phyloP scores from a whole-genome alignment of 2,329 filamentous ascomycete genomes.

The Fusarium vanettenii region DNA sequence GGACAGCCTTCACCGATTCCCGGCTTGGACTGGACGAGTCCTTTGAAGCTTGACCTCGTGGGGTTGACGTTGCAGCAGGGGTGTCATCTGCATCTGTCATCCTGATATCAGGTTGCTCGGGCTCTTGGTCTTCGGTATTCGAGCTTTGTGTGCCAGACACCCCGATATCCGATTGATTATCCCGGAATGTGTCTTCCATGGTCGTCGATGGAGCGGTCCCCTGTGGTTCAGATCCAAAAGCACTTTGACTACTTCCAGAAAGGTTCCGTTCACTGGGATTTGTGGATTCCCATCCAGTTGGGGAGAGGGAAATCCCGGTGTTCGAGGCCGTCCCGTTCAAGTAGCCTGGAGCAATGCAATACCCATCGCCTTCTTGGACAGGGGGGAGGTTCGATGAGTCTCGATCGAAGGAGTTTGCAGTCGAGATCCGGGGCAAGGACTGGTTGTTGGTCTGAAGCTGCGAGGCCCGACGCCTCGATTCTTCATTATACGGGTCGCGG shows the following conservation, averaged over 20 bases:
- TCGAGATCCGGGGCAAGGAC: constrained; percentile 15
- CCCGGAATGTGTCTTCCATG: constrained; percentile 21
- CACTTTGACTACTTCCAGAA: constrained; percentile 6
- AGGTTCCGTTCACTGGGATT: constrained; percentile 13
- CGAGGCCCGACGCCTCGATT: constrained; percentile 1
- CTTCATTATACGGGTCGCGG: constrained; percentile 7
- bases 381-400: constrained; percentile 23
- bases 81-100: constrained; percentile 29
- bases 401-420: constrained; percentile 23
- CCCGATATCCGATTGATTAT: neutral
- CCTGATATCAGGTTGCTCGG: constrained; percentile 29
- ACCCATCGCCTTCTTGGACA: constrained; percentile 31
- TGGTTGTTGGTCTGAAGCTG: constrained; percentile 13
- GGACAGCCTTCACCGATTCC: constrained; percentile 33
- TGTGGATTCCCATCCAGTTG: neutral
- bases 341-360: constrained; percentile 25
- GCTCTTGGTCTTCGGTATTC: neutral
- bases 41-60: neutral
- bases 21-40: neutral
- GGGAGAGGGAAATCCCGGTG: neutral
- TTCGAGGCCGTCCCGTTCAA: constrained; percentile 13
- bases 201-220: neutral
- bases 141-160: neutral
- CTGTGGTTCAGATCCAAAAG: constrained; percentile 14
- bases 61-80: neutral